phyloP scores from a whole-genome alignment of 176 grass and related monocot species.

The Musa acuminata region DNA sequence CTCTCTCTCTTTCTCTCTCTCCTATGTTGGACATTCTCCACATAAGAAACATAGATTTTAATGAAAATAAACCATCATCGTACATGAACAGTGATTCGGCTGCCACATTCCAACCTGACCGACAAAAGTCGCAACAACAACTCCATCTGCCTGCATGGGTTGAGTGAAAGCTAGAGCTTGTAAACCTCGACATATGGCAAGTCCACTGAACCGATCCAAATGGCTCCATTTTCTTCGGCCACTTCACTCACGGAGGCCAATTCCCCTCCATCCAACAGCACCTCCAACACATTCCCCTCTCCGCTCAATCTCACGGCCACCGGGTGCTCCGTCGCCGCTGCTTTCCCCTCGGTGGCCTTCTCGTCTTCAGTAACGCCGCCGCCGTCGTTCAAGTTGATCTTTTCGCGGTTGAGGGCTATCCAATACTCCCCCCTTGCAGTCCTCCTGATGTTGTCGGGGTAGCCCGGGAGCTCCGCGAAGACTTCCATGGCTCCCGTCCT shows the following conservation, averaged over 20 bases:
- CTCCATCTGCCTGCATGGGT: too few relatives aligned
- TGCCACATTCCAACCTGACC: too few relatives aligned
- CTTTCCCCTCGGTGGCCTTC: neutral
- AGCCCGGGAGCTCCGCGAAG: slow-evolving; percentile 61
- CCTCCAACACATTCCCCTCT: slow-evolving; percentile 27
- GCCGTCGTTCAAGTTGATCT: slow-evolving; percentile 11
- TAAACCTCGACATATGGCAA: slow-evolving; percentile 50
- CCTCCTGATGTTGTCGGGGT: slow-evolving; percentile 75
- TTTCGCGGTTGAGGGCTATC: slow-evolving; percentile 59
- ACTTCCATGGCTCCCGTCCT: slow-evolving; percentile 28
- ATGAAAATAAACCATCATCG: too few relatives aligned
- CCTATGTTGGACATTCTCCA: too few relatives aligned
- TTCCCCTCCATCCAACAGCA: slow-evolving; percentile 30
- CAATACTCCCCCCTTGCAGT: slow-evolving; percentile 43
- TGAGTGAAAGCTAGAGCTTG: neutral
- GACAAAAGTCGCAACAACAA: neutral
- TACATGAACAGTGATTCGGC: slow-evolving; percentile 12
- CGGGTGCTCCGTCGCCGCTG: slow-evolving; percentile 7
- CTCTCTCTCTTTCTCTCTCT: too few relatives aligned
- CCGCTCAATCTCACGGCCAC: slow-evolving; percentile 45
- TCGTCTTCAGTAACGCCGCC: neutral
- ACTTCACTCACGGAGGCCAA: slow-evolving; percentile 59
- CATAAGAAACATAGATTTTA: too few relatives aligned
- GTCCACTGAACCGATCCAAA: slow-evolving; percentile 76
- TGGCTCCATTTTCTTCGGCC: slow-evolving; percentile 34